These are phyloP conservation scores for Aspergillus sclerotiicarbonarius DNA, from an alignment of 495 filamentous ascomycete genomes.

Conservation along the genomic window DNA sequence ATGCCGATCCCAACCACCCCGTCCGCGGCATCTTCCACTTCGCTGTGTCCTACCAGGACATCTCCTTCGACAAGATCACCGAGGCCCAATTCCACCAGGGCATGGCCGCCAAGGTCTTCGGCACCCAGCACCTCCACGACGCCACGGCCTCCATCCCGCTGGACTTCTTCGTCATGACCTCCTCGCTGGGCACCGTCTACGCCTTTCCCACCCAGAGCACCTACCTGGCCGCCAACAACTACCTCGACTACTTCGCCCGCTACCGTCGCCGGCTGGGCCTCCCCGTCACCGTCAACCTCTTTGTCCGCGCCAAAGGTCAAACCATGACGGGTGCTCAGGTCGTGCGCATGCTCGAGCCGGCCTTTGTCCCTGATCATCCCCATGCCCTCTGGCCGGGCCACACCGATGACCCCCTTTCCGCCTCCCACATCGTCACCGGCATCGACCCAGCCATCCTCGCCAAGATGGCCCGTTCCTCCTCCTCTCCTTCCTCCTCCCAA, in stretches of 20 bases:
- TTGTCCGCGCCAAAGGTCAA: too few relatives aligned
- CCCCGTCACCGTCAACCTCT: not conserved
- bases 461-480: too few relatives aligned
- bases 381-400: too few relatives aligned
- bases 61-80: not conserved
- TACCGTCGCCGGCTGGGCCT: not conserved
- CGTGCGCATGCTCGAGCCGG: not conserved
- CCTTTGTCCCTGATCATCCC: not conserved
- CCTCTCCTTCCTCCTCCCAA: too few relatives aligned
- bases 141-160: not conserved
- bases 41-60: not conserved
- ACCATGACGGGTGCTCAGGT: too few relatives aligned
- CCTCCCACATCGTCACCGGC: too few relatives aligned
- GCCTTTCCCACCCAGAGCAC: not conserved
- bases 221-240: constrained; percentile 5
- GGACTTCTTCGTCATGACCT: constrained; percentile 4
- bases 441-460: too few relatives aligned
- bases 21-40: not conserved
- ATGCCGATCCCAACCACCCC: not conserved
- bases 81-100: not conserved
- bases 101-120: not conserved
- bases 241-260: constrained; percentile 1
- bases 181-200: not conserved
- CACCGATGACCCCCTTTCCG: too few relatives aligned
- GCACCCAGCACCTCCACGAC: constrained; percentile 2